Percentiles rank a stretch among this genome's conserved stretches.
Conservation (phyloP, 176 grass and related monocot species). For the Luzula sylvatica region DNA sequence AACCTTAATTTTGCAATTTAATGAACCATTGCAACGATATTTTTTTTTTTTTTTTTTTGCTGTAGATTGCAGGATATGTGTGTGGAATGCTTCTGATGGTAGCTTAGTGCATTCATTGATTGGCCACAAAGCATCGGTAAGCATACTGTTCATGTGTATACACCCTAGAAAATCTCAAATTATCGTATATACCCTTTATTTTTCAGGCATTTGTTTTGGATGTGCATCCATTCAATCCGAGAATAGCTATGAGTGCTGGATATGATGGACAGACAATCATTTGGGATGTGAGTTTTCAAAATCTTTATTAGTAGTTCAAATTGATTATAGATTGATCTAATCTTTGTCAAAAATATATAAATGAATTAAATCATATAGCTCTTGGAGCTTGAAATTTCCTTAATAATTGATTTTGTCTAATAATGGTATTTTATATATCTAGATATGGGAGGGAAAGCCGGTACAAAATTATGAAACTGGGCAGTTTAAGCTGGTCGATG, state of each 20-base stretch:
- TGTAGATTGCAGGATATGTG: constrained; percentile 98
- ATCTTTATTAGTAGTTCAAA: too few relatives aligned
- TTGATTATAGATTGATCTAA: constrained; percentile 25
- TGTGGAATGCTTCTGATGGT: constrained; percentile 99
- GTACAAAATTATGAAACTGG: constrained; percentile 91
- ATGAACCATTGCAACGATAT: constrained; percentile 3
- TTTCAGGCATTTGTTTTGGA: constrained; percentile 97
- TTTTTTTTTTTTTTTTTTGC: constrained; percentile 4
- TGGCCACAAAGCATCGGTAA: constrained; percentile 93
- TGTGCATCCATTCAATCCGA: constrained; percentile 99
- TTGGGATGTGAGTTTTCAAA: constrained; percentile 83
- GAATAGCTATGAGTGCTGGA: constrained; percentile 99
- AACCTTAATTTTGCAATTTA: constrained; percentile 3
- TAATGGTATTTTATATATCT: constrained; percentile 18
- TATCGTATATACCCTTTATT: background rate
- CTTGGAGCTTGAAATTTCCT: too few relatives aligned
- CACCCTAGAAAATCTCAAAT: background rate
- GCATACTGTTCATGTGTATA: constrained; percentile 5
- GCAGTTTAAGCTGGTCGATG: constrained; percentile 94
- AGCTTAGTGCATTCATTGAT: constrained; percentile 96
- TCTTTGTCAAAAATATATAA: background rate
- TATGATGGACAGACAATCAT: constrained; percentile 98
- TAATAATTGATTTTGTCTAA: too few relatives aligned
- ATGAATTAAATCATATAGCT: too few relatives aligned
- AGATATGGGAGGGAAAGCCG: constrained; percentile 99